Percentiles rank a stretch among this genome's conserved stretches.
Evolutionary conservation across 2,329 filamentous ascomycete species (phyloP).

Genomic region (Fusarium pilosicola): DNA sequence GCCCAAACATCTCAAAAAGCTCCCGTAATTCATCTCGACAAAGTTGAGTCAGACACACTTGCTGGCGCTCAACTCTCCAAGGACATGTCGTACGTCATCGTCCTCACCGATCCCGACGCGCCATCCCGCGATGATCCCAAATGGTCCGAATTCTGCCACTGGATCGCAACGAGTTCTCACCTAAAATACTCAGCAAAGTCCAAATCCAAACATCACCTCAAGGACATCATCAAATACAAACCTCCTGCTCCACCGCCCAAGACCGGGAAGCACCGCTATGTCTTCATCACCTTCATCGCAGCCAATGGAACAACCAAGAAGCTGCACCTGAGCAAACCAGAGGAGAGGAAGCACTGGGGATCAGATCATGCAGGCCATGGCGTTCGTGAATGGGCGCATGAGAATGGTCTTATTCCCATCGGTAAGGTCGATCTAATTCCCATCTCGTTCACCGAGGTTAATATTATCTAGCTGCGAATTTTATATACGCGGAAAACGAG

Average conservation of each 20-base stretch:
- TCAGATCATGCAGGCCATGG: constrained; percentile 22
- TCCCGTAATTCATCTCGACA: neutral
- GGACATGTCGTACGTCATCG: constrained; percentile 12
- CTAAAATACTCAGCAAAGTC: neutral
- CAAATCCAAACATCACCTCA: neutral
- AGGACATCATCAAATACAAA: constrained; percentile 32
- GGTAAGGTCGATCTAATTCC: constrained; percentile 9
- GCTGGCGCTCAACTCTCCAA: neutral
- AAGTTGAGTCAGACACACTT: neutral
- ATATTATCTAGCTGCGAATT: constrained; percentile 32
- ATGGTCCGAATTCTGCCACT: constrained; percentile 41
- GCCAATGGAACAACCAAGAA: constrained; percentile 30
- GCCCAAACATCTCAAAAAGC: constrained; percentile 2
- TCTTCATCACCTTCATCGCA: constrained; percentile 34
- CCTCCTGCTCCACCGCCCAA: constrained; percentile 31
- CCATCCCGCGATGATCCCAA: constrained; percentile 35
- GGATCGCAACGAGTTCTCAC: constrained; percentile 18
- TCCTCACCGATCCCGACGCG: constrained; percentile 37
- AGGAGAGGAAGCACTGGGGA: constrained; percentile 34
- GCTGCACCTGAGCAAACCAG: constrained; percentile 26
- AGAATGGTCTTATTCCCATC: constrained; percentile 34
- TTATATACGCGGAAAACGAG: constrained; percentile 36
- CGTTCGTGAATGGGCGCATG: constrained; percentile 33
- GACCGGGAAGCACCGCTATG: constrained; percentile 38
- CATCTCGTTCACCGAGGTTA: neutral